Conservation (phyloP, 129 eudicot species). For the Pseudognaphalium luteoalbum region DNA sequence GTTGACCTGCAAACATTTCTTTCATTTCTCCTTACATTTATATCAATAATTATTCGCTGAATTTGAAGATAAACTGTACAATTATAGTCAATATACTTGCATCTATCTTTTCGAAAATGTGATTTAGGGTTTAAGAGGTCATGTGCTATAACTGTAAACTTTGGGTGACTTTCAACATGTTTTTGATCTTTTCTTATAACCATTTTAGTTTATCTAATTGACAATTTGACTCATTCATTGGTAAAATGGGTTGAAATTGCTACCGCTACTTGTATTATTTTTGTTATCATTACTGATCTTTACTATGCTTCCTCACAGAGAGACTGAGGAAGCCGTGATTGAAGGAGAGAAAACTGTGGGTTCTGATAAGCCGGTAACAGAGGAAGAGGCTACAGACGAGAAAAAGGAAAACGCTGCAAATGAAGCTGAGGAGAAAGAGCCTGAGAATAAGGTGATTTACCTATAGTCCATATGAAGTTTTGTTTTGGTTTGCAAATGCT, state of each 20-base stretch:
- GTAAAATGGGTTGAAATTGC: neutral
- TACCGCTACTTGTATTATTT: neutral
- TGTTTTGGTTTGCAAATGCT: neutral
- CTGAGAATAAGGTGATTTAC: slow-evolving; percentile 65
- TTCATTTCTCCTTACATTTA: neutral
- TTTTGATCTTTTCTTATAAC: neutral
- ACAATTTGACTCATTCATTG: neutral
- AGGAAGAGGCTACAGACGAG: slow-evolving; percentile 59
- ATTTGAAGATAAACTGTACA: neutral
- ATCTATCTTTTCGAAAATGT: neutral
- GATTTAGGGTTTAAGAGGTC: neutral
- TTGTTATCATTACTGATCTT: neutral
- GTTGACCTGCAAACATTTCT: neutral
- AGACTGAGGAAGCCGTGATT: slow-evolving; percentile 51
- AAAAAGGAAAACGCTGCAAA: slow-evolving; percentile 59
- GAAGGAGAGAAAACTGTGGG: slow-evolving; percentile 63
- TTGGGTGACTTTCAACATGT: neutral
- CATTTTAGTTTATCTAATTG: neutral
- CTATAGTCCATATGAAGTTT: neutral
- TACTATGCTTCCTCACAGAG: slow-evolving; percentile 40
- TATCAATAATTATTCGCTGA: neutral
- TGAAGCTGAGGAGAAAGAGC: slow-evolving; percentile 77
- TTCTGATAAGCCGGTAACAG: slow-evolving; percentile 50
- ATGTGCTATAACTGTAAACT: neutral
- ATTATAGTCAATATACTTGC: too few relatives aligned